Conservation (phyloP, 1,284 basidiomycete species). For the Coriolopsis trogii region DNA sequence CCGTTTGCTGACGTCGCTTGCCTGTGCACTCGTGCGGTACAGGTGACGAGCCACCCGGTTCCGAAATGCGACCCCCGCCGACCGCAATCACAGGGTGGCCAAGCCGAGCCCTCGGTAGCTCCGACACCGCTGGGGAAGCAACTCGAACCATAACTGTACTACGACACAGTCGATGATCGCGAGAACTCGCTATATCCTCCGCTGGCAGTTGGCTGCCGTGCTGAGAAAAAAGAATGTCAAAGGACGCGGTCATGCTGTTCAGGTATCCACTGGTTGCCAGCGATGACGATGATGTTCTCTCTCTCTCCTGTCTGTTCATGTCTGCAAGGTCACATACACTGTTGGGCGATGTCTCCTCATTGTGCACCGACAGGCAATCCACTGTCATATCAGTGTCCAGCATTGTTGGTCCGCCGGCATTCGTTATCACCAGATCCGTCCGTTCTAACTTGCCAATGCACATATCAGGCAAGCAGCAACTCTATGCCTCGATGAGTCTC, state of each 20-base stretch:
- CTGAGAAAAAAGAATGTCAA: conserved; percentile 9
- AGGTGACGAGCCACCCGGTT: background rate
- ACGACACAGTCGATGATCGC: conserved; percentile 17
- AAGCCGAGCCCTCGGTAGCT: background rate
- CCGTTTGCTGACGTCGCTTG: background rate
- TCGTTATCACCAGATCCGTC: background rate
- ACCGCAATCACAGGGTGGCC: background rate
- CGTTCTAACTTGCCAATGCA: conserved; percentile 9
- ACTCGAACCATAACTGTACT: too few relatives aligned
- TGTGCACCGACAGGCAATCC: too few relatives aligned
- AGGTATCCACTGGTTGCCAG: background rate
- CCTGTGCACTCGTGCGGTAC: background rate
- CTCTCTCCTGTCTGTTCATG: too few relatives aligned
- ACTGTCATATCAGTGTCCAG: too few relatives aligned
- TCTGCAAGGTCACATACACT: too few relatives aligned
- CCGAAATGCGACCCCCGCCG: background rate
- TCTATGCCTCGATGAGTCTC: conserved; percentile 19
- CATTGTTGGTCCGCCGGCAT: conserved; percentile 13
- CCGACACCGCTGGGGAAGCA: too few relatives aligned
- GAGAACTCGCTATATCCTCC: conserved; percentile 7
- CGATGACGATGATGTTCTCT: conserved; percentile 9
- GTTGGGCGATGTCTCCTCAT: too few relatives aligned
- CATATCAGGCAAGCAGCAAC: conserved; percentile 17
- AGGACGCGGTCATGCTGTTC: too few relatives aligned
- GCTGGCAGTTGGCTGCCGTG: background rate